Conservation (phyloP, 352 stramenopile genomes). For the Hyaloperonospora brassicae region DNA sequence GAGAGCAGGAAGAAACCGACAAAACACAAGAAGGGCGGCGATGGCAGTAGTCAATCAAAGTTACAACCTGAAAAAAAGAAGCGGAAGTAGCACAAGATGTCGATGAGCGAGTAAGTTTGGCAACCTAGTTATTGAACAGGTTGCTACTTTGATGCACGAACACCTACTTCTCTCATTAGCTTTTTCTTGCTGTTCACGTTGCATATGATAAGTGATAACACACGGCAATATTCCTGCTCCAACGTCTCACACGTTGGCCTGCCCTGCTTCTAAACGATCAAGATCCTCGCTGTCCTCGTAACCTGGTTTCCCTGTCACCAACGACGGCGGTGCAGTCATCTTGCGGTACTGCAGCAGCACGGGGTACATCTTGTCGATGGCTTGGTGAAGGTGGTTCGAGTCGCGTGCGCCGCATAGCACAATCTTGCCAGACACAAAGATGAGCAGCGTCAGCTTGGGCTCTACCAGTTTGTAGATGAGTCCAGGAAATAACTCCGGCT, state of each 20-base stretch:
- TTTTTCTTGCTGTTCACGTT: conserved; percentile 3
- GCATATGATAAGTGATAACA: conserved; percentile 11
- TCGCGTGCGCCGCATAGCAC: conserved; percentile 95
- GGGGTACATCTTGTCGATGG: conserved; percentile 65
- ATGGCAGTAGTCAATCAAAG: not conserved
- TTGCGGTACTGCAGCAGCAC: conserved; percentile 62
- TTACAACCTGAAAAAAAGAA: not conserved
- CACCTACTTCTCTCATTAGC: not conserved
- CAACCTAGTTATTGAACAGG: conserved; percentile 2
- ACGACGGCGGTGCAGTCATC: conserved; percentile 62
- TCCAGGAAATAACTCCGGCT: conserved; percentile 98
- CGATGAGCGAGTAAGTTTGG: conserved; percentile 14
- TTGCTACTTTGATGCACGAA: not conserved
- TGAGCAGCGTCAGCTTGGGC: conserved; percentile 96
- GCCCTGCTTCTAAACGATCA: conserved; percentile 49
- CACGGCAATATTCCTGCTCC: not conserved
- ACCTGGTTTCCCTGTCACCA: conserved; percentile 58
- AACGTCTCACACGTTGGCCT: conserved; percentile 34
- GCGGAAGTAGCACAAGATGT: not conserved
- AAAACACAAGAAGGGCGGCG: conserved; percentile 25
- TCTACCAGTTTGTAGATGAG: conserved; percentile 98
- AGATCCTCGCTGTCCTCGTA: conserved; percentile 63
- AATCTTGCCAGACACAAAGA: conserved; percentile 99
- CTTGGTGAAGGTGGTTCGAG: conserved; percentile 46
- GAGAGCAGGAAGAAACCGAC: conserved; percentile 15